A percentile compares a stretch with the other conserved stretches of the same genome.
phyloP scores from a whole-genome alignment of 2,329 filamentous ascomycete genomes.

The Diaporthe citri region DNA sequence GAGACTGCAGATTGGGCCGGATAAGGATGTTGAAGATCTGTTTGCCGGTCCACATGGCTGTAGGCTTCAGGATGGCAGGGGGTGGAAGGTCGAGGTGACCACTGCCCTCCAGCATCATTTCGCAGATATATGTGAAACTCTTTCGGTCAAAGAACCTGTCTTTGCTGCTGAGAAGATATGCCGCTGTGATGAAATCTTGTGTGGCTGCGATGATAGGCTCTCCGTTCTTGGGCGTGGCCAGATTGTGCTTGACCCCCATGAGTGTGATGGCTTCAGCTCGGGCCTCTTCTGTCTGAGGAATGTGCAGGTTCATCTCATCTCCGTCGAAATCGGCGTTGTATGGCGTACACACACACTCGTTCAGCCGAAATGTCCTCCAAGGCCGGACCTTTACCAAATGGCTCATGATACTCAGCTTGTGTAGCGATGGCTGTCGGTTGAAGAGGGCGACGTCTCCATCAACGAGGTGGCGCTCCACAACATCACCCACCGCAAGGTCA shows the following conservation, averaged over 20 bases:
- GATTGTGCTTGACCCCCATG: constrained; percentile 98
- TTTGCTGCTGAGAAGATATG: constrained; percentile 91
- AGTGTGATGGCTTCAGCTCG: constrained; percentile 93
- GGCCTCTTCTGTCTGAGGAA: constrained; percentile 97
- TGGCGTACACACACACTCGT: constrained; percentile 97
- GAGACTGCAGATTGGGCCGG: constrained; percentile 86
- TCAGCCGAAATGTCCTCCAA: constrained; percentile 95
- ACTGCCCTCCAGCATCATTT: constrained; percentile 90
- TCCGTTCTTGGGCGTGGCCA: constrained; percentile 96
- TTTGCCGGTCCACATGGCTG: constrained; percentile 95
- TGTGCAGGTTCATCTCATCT: constrained; percentile 99
- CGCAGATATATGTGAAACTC: constrained; percentile 89
- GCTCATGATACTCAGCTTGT: constrained; percentile 98
- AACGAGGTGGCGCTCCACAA: constrained; percentile 94
- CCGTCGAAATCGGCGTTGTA: constrained; percentile 99
- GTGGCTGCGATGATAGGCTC: constrained; percentile 99
- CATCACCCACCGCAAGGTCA: constrained; percentile 83
- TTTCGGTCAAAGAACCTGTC: constrained; percentile 92
- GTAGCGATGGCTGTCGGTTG: constrained; percentile 96
- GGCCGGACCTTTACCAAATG: constrained; percentile 94
- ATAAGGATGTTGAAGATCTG: constrained; percentile 94
- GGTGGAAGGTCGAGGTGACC: constrained; percentile 86
- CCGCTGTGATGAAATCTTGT: constrained; percentile 98
- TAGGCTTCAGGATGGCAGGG: constrained; percentile 87
- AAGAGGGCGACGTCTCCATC: constrained; percentile 97